Evolutionary conservation across 2,329 filamentous ascomycete species (phyloP).

Genomic region (Aureobasidium lini): DNA sequence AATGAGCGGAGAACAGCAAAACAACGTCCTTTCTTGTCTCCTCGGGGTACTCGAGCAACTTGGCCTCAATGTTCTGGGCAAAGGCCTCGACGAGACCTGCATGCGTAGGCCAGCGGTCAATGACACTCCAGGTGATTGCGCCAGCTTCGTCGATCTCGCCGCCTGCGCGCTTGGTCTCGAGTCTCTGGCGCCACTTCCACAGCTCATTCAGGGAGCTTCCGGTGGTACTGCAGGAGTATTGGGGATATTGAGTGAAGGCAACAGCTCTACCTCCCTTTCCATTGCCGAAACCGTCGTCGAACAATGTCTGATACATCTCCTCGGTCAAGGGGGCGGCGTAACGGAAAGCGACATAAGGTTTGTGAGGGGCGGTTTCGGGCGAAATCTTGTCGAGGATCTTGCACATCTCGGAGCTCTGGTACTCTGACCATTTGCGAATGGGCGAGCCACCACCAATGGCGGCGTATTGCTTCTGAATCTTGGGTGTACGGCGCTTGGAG

Average conservation of each 20-base stretch:
- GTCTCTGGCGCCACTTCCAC: constrained; percentile 88
- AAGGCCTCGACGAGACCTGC: constrained; percentile 84
- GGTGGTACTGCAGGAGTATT: constrained; percentile 96
- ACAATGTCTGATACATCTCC: constrained; percentile 75
- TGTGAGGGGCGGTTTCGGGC: constrained; percentile 90
- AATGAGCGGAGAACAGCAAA: constrained; percentile 90
- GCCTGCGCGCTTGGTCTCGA: constrained; percentile 67
- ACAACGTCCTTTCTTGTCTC: constrained; percentile 74
- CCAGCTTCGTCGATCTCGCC: constrained; percentile 50
- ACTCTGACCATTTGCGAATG: constrained; percentile 96
- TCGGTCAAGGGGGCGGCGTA: constrained; percentile 92
- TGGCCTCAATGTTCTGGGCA: constrained; percentile 82
- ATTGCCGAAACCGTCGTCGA: constrained; percentile 83
- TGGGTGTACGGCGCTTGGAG: constrained; percentile 78
- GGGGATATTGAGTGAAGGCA: constrained; percentile 95
- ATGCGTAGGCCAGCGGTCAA: constrained; percentile 95
- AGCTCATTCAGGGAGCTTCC: constrained; percentile 93
- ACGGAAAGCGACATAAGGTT: constrained; percentile 94
- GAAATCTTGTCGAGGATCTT: constrained; percentile 87
- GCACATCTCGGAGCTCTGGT: constrained; percentile 92
- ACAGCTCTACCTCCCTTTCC: constrained; percentile 89
- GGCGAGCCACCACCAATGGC: constrained; percentile 96
- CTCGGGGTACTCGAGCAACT: constrained; percentile 73
- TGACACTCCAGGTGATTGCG: constrained; percentile 89
- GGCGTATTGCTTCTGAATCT: constrained; percentile 92